phyloP scores from a whole-genome alignment of 2,329 filamentous ascomycete genomes.

The Diaporthe destruens region DNA sequence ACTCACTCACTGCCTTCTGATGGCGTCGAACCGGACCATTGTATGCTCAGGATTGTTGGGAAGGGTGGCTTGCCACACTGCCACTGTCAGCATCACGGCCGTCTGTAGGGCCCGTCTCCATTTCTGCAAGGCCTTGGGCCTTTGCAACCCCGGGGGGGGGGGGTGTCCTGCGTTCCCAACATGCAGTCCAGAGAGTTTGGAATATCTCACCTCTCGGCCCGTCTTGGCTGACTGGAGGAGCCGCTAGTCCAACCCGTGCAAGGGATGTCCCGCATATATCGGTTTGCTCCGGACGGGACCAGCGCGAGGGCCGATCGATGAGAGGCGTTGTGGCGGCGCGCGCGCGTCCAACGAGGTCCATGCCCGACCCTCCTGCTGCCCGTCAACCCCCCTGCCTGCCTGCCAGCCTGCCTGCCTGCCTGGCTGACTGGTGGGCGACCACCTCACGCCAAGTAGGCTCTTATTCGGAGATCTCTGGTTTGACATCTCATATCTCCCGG shows the following conservation, averaged over 20 bases:
- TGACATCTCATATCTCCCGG: constrained; percentile 1
- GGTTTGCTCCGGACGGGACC: constrained; percentile 25
- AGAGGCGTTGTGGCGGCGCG: constrained; percentile 8
- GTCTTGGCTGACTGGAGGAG: neutral
- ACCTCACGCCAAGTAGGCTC: neutral
- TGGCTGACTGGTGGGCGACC: neutral
- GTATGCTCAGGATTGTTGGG: neutral
- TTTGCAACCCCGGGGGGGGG: neutral
- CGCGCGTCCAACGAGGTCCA: constrained; percentile 5
- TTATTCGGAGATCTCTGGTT: constrained; percentile 9
- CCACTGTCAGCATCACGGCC: neutral
- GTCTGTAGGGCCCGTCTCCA: neutral
- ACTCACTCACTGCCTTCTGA: neutral
- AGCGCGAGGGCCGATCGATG: constrained; percentile 13
- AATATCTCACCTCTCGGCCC: neutral
- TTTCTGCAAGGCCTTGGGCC: neutral
- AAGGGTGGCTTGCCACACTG: constrained; percentile 3
- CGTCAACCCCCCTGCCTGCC: neutral
- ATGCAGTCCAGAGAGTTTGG: neutral
- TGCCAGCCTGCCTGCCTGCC: too few species aligned
- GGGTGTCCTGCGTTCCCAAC: neutral
- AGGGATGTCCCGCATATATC: constrained; percentile 26
- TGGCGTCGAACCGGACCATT: neutral
- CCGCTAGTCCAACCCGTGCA: constrained; percentile 17
- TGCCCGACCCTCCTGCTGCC: constrained; percentile 18